phyloP scores from a whole-genome alignment of 768 basidiomycete genomes.

The Rickenella mellea region DNA sequence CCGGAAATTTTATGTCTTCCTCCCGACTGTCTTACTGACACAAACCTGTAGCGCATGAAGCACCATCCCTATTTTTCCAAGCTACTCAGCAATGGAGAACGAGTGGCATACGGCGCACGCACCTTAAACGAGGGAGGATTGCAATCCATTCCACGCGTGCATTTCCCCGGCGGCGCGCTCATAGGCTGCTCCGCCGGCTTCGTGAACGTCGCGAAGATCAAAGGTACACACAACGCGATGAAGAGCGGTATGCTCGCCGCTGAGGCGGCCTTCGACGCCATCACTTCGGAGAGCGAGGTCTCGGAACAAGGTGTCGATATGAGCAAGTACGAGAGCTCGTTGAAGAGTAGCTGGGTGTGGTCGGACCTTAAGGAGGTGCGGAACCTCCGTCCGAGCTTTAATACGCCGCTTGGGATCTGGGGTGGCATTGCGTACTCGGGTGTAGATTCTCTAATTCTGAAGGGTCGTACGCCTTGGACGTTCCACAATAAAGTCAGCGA shows the following conservation, averaged over 20 bases:
- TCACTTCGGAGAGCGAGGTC: slow-evolving; percentile 25
- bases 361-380: slow-evolving; percentile 82
- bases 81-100: slow-evolving; percentile 67
- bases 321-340: slow-evolving; percentile 57
- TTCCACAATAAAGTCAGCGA: slow-evolving; percentile 62
- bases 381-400: slow-evolving; percentile 87
- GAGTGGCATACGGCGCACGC: slow-evolving; percentile 87
- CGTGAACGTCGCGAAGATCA: slow-evolving; percentile 95
- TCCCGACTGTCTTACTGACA: not conserved
- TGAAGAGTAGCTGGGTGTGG: slow-evolving; percentile 78
- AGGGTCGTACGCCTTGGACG: slow-evolving; percentile 87
- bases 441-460: slow-evolving; percentile 74
- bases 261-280: slow-evolving; percentile 67
- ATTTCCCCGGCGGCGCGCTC: slow-evolving; percentile 91
- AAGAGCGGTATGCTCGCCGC: slow-evolving; percentile 97
- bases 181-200: slow-evolving; percentile 95
- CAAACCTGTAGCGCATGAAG: slow-evolving; percentile 65
- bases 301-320: slow-evolving; percentile 41
- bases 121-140: slow-evolving; percentile 89
- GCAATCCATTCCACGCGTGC: slow-evolving; percentile 78
- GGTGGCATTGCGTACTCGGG: slow-evolving; percentile 89
- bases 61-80: slow-evolving; percentile 87
- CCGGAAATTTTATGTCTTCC: slow-evolving; percentile 15
- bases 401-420: slow-evolving; percentile 65
- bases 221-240: slow-evolving; percentile 98